Percentiles rank a stretch among this genome's conserved stretches.
Conservation (phyloP, 345 rosid genomes). For the Euphorbia lathyris region DNA sequence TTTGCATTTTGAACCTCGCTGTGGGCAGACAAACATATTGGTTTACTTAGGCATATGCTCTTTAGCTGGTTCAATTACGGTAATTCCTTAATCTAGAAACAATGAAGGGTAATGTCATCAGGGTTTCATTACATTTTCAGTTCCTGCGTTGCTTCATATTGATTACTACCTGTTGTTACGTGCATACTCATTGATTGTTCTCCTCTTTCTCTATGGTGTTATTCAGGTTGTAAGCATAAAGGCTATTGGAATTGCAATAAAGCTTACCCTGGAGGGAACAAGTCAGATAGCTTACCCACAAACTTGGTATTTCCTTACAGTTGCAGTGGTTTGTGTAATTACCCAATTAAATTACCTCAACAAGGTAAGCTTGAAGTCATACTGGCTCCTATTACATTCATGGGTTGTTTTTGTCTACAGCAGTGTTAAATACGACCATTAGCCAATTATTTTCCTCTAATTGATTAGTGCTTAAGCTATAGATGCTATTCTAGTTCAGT, state of each 20-base stretch:
- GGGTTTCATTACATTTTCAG: neutral
- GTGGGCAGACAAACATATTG: conserved; percentile 77
- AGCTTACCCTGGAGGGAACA: conserved; percentile 78
- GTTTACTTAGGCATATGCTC: conserved; percentile 90
- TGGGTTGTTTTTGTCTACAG: neutral
- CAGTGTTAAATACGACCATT: neutral
- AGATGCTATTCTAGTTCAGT: neutral
- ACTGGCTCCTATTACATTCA: neutral
- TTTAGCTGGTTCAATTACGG: conserved; percentile 77
- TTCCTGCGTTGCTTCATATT: neutral
- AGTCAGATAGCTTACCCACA: conserved; percentile 77
- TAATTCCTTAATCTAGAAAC: conserved; percentile 26
- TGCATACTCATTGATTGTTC: neutral
- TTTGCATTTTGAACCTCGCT: conserved; percentile 79
- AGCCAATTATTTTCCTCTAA: neutral
- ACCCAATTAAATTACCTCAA: conserved; percentile 88
- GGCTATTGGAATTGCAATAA: conserved; percentile 91
- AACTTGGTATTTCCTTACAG: conserved; percentile 89
- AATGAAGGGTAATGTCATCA: neutral
- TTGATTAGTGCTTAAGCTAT: neutral
- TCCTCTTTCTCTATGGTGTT: neutral
- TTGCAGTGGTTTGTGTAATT: conserved; percentile 76
- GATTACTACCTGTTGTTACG: neutral
- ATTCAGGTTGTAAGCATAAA: conserved; percentile 87
- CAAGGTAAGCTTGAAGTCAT: conserved; percentile 44